Conservation (phyloP, 768 basidiomycete species). For the Lactifluus volemus region DNA sequence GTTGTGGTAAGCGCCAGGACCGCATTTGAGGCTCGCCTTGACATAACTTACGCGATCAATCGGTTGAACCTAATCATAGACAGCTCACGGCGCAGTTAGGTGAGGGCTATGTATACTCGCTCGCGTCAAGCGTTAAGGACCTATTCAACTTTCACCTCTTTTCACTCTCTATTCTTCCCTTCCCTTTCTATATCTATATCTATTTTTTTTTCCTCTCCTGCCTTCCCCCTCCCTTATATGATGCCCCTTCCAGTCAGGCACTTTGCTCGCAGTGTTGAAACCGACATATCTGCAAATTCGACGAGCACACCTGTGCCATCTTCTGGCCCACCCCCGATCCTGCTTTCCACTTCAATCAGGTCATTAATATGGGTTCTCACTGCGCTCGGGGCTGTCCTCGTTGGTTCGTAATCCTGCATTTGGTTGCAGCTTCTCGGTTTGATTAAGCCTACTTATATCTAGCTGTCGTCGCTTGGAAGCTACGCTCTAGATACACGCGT, state of each 20-base stretch:
- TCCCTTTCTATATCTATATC: not conserved
- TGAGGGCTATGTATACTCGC: not conserved
- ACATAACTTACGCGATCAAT: too few species aligned
- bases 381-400: slow-evolving; percentile 24
- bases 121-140: not conserved
- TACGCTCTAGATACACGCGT: slow-evolving; percentile 15
- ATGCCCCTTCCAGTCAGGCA: slow-evolving; percentile 9
- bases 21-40: too few species aligned
- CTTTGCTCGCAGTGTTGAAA: slow-evolving; percentile 6
- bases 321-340: not conserved
- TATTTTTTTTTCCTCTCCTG: slow-evolving; percentile 1
- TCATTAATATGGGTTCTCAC: slow-evolving; percentile 22
- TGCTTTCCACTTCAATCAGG: slow-evolving; percentile 21
- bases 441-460: not conserved
- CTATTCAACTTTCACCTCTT: not conserved
- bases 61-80: too few species aligned
- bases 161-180: not conserved
- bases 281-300: not conserved
- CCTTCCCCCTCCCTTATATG: slow-evolving; percentile 13
- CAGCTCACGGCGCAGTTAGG: too few species aligned
- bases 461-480: slow-evolving; percentile 18
- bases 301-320: not conserved
- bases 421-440: not conserved
- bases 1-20: too few species aligned
- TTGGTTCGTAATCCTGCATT: slow-evolving; percentile 17